Percentiles rank a stretch among this genome's conserved stretches.
These are phyloP conservation scores for Fraxinus dipetala DNA, from an alignment of 305 asterid species.

Conservation along the genomic window DNA sequence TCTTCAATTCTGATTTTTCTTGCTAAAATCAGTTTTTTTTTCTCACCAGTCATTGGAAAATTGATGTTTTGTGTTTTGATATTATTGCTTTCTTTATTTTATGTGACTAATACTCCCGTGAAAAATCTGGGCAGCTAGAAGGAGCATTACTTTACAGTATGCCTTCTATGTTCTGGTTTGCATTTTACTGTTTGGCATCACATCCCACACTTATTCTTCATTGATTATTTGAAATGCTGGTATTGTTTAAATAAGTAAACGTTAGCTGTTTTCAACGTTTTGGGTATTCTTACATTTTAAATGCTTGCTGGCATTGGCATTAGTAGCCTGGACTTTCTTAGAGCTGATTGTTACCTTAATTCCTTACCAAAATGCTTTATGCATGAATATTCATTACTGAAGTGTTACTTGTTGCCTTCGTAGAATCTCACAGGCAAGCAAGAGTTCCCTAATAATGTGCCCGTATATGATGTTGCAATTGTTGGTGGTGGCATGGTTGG, in stretches of 20 bases:
- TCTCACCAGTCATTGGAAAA: not conserved
- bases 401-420: constrained; percentile 8
- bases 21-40: not conserved
- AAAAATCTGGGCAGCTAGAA: not conserved
- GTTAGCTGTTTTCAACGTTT: not conserved
- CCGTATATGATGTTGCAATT: constrained; percentile 84
- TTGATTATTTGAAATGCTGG: not conserved
- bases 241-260: not conserved
- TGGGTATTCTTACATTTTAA: constrained; percentile 10
- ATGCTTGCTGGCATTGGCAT: constrained; percentile 1
- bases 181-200: not conserved
- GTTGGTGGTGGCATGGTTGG: constrained; percentile 99
- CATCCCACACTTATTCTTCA: not conserved
- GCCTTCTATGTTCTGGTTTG: not conserved
- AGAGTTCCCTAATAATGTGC: constrained; percentile 30
- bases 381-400: constrained; percentile 12
- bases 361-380: not conserved
- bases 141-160: not conserved
- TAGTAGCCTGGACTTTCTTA: not conserved
- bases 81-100: not conserved
- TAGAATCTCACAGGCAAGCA: constrained; percentile 44
- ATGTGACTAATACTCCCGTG: not conserved
- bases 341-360: constrained; percentile 9
- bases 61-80: not conserved
- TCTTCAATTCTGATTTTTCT: not conserved